These are phyloP conservation scores for Salix purpurea DNA, from an alignment of 345 rosid genomes.

Conservation along the genomic window DNA sequence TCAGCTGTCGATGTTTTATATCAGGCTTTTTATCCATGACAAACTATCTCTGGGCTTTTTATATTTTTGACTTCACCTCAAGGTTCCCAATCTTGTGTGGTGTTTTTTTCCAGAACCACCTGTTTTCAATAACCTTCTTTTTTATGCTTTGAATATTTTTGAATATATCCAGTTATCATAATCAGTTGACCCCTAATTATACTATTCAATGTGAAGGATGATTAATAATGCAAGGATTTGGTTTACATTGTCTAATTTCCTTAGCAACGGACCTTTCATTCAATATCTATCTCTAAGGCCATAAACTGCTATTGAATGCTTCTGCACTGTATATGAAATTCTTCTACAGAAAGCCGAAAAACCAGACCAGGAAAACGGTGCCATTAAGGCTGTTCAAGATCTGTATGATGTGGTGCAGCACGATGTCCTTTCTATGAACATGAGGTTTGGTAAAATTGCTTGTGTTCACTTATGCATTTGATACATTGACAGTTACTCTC, in stretches of 20 bases:
- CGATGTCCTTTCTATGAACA: slow-evolving; percentile 67
- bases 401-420: slow-evolving; percentile 84
- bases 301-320: neutral
- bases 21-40: too few species aligned
- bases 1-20: too few species aligned
- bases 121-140: too few species aligned
- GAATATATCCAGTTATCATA: too few species aligned
- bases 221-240: neutral
- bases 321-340: slow-evolving; percentile 12
- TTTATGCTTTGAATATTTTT: too few species aligned
- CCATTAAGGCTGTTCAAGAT: slow-evolving; percentile 89
- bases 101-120: too few species aligned
- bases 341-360: slow-evolving; percentile 65
- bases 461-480: neutral
- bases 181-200: too few species aligned
- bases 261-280: neutral
- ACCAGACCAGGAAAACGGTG: slow-evolving; percentile 69
- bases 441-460: slow-evolving; percentile 54
- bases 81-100: too few species aligned
- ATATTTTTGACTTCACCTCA: too few species aligned
- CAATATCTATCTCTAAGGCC: neutral
- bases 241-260: neutral
- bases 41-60: too few species aligned
- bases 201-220: too few species aligned
- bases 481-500: slow-evolving; percentile 4